Base-by-base conservation (phyloP, 2,329 filamentous ascomycete species). In the Hymenoscyphus albidus region DNA sequence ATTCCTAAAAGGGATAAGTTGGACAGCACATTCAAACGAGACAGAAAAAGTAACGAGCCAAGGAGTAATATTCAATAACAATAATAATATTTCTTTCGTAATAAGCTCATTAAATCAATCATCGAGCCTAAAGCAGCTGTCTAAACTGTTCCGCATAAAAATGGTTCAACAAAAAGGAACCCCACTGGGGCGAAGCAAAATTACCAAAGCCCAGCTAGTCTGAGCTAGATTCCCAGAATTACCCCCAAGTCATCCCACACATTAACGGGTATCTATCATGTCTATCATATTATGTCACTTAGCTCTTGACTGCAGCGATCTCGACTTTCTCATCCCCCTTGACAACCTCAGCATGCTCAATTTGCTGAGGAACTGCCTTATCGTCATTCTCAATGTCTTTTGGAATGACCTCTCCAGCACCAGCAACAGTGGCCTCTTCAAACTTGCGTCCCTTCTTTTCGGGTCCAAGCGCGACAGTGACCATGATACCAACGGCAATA, bases 381-480 rank as follows among this genome's bases (percentile, higher is more conserved):
- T 57, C 54, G 6, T 38, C 54, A 7, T 38, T 42, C 65, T 76
- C 75, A 18, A 70, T 48, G 57, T 73, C 69, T 40, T 73, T 70
- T 2, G 61, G 58, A 16, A 70, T 44, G 27, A 67, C 40, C 32
- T 13, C 67, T 9, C 76, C 68, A 31, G 77, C 77, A 12, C 82
- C 82, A 5, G 83, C 84, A 42, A 82, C 81, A 5, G 78, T 78
- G 4, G 82, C 84, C 63, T 82, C 79, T 74, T 91, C 89, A 70
- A 94, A 93, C 64, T 83, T 80, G 18, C 88, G 81, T 1, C 90
- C 91, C 58, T 64, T 63, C 78, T 87, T 89, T 82, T 93, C 91
- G 0, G 89, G 90, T 0, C 91, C 91, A 62, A 93, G 73, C 38
- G 88, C 85, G 4, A 87, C 85, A 0, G 89, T 92, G 27, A 88